These are phyloP conservation scores for Ilyonectria mors-panacis DNA, from an alignment of 2,329 filamentous ascomycete genomes.

Conservation along the genomic window DNA sequence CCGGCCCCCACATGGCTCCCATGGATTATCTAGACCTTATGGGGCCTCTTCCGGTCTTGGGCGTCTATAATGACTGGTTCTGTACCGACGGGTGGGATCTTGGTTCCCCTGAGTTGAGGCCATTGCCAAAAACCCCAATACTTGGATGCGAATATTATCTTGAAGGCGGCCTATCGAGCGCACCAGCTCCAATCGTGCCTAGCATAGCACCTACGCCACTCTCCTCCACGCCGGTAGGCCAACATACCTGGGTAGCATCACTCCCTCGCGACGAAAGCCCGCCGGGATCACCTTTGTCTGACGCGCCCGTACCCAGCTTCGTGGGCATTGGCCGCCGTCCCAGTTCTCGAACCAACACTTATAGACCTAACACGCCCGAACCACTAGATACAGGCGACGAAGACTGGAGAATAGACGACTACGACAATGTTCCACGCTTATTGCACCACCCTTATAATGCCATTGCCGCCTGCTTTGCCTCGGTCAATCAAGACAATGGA, in stretches of 20 bases:
- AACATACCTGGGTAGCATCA: neutral
- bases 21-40: neutral
- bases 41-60: neutral
- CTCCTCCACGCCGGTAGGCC: neutral
- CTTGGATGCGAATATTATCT: neutral
- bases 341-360: neutral
- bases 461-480: neutral
- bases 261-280: neutral
- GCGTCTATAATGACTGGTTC: neutral
- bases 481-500: neutral
- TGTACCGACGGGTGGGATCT: neutral
- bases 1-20: neutral
- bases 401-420: conserved; percentile 1
- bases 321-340: neutral
- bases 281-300: neutral
- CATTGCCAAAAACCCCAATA: neutral
- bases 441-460: neutral
- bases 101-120: neutral
- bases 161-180: neutral
- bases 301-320: neutral
- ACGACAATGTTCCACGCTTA: neutral
- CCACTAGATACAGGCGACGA: neutral
- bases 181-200: neutral
- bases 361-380: neutral
- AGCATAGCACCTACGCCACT: neutral